A percentile compares a stretch with the other conserved stretches of the same genome.
These are phyloP conservation scores for Cymbopogon flexuosus DNA, from an alignment of 202 grass and related monocot species.

Conservation along the genomic window DNA sequence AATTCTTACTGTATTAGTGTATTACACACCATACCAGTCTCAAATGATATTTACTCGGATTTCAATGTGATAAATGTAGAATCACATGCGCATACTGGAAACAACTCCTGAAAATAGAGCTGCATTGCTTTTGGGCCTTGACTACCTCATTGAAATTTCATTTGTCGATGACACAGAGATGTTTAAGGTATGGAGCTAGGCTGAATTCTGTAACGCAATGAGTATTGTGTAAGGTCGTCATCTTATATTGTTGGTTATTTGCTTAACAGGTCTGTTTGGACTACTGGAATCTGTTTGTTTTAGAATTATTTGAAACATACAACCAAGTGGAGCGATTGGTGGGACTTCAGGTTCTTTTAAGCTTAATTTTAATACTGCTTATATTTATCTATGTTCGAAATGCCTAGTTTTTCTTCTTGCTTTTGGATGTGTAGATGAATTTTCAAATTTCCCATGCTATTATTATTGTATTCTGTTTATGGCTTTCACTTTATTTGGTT, in stretches of 20 bases:
- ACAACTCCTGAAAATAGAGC: conserved; percentile 71
- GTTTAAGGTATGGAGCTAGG: conserved; percentile 64
- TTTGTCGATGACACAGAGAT: conserved; percentile 97
- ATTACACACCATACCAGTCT: not conserved
- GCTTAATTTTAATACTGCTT: not conserved
- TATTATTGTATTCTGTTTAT: not conserved
- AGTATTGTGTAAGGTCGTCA: not conserved
- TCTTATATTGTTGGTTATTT: conserved; percentile 3
- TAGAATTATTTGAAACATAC: conserved; percentile 86
- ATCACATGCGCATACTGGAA: conserved; percentile 76
- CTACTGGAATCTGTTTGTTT: conserved; percentile 88
- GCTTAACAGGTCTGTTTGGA: conserved; percentile 75
- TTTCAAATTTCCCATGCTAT: not conserved
- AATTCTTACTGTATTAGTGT: not conserved
- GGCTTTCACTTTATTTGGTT: not conserved
- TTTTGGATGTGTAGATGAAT: not conserved
- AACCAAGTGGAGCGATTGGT: conserved; percentile 64
- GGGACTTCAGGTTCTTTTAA: conserved; percentile 56
- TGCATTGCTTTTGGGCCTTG: conserved; percentile 71
- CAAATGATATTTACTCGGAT: not conserved
- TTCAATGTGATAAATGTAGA: conserved; percentile 33
- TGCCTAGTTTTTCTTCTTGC: not conserved
- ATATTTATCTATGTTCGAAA: not conserved
- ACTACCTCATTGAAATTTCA: conserved; percentile 89
- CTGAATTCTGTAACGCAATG: not conserved